Base-by-base conservation (phyloP, 176 grass and related monocot genomes). In the Oryza australiensis region DNA sequence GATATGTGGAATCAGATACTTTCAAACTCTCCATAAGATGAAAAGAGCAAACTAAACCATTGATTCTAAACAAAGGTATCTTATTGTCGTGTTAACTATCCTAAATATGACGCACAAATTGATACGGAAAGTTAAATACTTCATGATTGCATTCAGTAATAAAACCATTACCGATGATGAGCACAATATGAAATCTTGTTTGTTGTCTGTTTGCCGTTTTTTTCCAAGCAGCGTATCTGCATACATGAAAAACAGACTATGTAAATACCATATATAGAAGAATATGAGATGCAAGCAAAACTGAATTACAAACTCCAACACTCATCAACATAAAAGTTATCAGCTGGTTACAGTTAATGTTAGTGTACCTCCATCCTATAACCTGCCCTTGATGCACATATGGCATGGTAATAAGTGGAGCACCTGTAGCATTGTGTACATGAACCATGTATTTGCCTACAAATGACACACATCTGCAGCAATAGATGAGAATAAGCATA, bases 391-490 rank as follows among this genome's bases (percentile, higher is more conserved):
- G 95, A 98, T 87, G 95, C 95, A 91, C 95, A 98, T 73, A 94
- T 95, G 64, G 95, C 95, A 91, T 98, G 95, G 79, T 95, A 98
- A 86, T 95, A 87, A 84, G 92, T 93, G 28, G 95, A 98, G 74
- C 95, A 98, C 62, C 90, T 98, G 70, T 93, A 94, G 86, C 95
- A 98, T 72, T 95, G 92, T 42, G 95, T 98, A 33, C 95, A 98
- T 49, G 92, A 95, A 78, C 95, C 95, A 89, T 98, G 95, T 90
- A 98, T 95, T 93, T 98, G 95, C 71, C 89, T 90, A 73, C 95
- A 98, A 82, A 98, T 98, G 65, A 91, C 92, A 48, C 95, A 98
- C 84, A 98, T 91, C 95, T 98, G 92, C 55, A 90, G 24, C 73
- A 64, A 80, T 40, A 74, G 64, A 74, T 59, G 26, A 79, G 38